Evolutionary conservation across 2,329 filamentous ascomycete species (phyloP), one percentile per base, ranked within the genome.

Genomic region (Claviceps humidiphila): DNA sequence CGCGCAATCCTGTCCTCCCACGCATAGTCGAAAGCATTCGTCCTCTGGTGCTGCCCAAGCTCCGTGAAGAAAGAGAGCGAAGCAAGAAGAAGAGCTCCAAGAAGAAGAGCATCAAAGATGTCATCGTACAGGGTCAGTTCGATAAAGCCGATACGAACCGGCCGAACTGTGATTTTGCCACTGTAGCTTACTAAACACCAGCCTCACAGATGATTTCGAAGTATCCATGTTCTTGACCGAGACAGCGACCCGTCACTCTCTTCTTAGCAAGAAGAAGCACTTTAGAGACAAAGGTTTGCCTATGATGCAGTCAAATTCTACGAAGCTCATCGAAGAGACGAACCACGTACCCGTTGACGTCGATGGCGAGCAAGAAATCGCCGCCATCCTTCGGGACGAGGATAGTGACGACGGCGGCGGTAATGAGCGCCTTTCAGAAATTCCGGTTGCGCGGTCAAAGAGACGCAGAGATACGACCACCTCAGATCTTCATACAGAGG

Each of bases 201-300:
- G 26, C 38, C 9, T 22, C 50, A 45, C 60, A 93, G 91, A 96
- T 67, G 91, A 95, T 59, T 98, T 96, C 64, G 89, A 97, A 64
- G 89, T 96, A 14, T 87, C 89, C 40, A 86, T 98, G 58, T 97
- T 96, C 69, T 74, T 98, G 58, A 94, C 87, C 46, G 88, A 95
- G 66, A 86, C 85, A 7, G 83, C 80, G 50, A 90, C 85, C 3
- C 81, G 89, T 14, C 93, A 97, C 71, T 87, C 89, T 38, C 73
- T 98, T 40, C 76, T 97, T 53, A 85, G 83, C 52, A 95, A 93
- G 66, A 82, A 87, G 60, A 96, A 95, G 69, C 76, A 80, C 17
- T 89, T 89, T 58, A 75, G 78, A 54, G 77, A 83, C 53, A 79
- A 74, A 47, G 66, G 70, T 0, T 72, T 75, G 52, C 69, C 69